phyloP scores from a whole-genome alignment of 2,329 filamentous ascomycete species.

The Ceratocystis albifundus region DNA sequence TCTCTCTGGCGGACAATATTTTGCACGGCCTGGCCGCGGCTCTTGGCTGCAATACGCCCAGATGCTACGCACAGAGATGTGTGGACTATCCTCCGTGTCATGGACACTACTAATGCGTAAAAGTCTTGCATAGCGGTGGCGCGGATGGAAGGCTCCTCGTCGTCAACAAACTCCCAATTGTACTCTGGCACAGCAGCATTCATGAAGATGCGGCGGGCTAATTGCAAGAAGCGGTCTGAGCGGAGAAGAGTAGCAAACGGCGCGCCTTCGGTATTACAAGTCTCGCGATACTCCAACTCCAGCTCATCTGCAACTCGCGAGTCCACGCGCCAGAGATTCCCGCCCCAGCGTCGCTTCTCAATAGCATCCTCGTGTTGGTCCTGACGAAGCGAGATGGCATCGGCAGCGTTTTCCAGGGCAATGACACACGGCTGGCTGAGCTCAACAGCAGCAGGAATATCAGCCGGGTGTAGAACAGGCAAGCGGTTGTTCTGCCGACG shows the following conservation, averaged over 20 bases:
- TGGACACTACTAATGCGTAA: constrained; percentile 51
- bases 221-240: constrained; percentile 46
- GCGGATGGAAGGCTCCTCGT: constrained; percentile 54
- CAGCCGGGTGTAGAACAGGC: constrained; percentile 31
- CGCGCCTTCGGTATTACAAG: constrained; percentile 28
- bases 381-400: constrained; percentile 53
- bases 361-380: constrained; percentile 48
- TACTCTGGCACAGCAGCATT: constrained; percentile 49
- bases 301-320: constrained; percentile 30
- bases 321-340: constrained; percentile 53
- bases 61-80: constrained; percentile 58
- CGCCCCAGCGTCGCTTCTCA: constrained; percentile 50
- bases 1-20: constrained; percentile 31
- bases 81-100: constrained; percentile 61
- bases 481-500: constrained; percentile 30
- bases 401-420: constrained; percentile 56
- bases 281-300: constrained; percentile 23
- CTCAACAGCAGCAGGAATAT: constrained; percentile 63
- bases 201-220: constrained; percentile 65
- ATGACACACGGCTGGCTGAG: constrained; percentile 53
- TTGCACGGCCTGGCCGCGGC: constrained; percentile 26
- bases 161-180: constrained; percentile 55
- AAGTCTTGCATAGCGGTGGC: constrained; percentile 68
- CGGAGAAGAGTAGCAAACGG: constrained; percentile 48
- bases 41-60: constrained; percentile 50